Conservation (phyloP, 345 rosid species). For the Laguncularia racemosa region DNA sequence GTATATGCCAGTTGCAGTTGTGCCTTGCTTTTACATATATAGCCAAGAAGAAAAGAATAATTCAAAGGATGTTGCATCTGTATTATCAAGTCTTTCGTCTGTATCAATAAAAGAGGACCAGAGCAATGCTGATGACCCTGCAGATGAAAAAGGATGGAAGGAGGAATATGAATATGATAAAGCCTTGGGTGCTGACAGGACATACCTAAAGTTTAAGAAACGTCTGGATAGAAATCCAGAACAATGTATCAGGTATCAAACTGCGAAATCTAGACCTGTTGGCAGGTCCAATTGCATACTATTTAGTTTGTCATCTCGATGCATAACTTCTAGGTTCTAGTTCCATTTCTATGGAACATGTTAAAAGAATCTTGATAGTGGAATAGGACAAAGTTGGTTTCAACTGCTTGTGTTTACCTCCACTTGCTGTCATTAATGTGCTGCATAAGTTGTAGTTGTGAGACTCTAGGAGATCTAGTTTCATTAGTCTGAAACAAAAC, state of each 20-base stretch:
- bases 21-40: constrained; percentile 87
- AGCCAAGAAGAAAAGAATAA: constrained; percentile 33
- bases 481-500: too few relatives aligned
- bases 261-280: not conserved
- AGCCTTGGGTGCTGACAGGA: constrained; percentile 76
- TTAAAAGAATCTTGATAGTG: too few relatives aligned
- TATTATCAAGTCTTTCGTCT: constrained; percentile 29
- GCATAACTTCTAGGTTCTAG: too few relatives aligned
- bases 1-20: constrained; percentile 31
- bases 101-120: constrained; percentile 44
- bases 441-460: too few relatives aligned
- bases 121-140: constrained; percentile 24
- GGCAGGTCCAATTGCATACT: not conserved
- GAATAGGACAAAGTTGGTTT: too few relatives aligned
- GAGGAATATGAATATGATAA: constrained; percentile 83
- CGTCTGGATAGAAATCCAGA: constrained; percentile 67
- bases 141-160: constrained; percentile 57
- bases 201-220: constrained; percentile 85
- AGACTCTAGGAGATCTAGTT: too few relatives aligned
- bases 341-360: too few relatives aligned
- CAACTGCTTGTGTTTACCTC: too few relatives aligned
- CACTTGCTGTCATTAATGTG: too few relatives aligned
- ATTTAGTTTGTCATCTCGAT: not conserved
- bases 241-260: constrained; percentile 84
- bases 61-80: constrained; percentile 31